Conservation (phyloP, 495 filamentous ascomycete genomes). For the Podospora pseudopauciseta region DNA sequence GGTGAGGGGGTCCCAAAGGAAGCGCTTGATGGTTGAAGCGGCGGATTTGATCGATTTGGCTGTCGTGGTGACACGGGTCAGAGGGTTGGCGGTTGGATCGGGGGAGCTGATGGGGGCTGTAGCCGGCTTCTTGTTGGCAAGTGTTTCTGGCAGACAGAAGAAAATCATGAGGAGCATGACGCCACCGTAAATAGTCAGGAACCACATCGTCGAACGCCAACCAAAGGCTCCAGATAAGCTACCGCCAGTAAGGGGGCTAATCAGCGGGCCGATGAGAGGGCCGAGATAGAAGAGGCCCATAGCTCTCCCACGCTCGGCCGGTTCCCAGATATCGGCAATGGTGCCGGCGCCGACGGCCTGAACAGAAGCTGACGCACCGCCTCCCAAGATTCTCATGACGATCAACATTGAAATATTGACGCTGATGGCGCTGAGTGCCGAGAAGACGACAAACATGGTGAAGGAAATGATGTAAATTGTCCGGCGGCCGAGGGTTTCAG, state of each 20-base stretch:
- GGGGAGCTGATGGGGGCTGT: neutral
- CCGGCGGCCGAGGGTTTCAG: constrained; percentile 75
- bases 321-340: constrained; percentile 88
- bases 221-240: constrained; percentile 64
- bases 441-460: constrained; percentile 73
- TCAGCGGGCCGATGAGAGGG: constrained; percentile 76
- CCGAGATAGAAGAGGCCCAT: constrained; percentile 94
- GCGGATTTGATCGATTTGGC: constrained; percentile 55
- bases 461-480: constrained; percentile 87
- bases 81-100: constrained; percentile 4
- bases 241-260: constrained; percentile 86
- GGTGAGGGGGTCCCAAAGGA: constrained; percentile 74
- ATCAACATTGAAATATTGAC: constrained; percentile 81
- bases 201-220: constrained; percentile 89
- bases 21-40: constrained; percentile 55
- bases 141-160: constrained; percentile 69
- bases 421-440: constrained; percentile 66
- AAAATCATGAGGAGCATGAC: constrained; percentile 58
- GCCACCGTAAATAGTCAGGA: constrained; percentile 73
- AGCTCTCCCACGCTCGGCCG: constrained; percentile 73
- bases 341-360: constrained; percentile 92
- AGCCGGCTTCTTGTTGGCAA: constrained; percentile 32
- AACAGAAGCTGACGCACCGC: constrained; percentile 81
- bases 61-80: constrained; percentile 53
- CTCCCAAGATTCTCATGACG: constrained; percentile 75